Evolutionary conservation across 352 stramenopile species (phyloP), one percentile per base, ranked within the genome.

Genomic region (Phytophthora pluvialis): DNA sequence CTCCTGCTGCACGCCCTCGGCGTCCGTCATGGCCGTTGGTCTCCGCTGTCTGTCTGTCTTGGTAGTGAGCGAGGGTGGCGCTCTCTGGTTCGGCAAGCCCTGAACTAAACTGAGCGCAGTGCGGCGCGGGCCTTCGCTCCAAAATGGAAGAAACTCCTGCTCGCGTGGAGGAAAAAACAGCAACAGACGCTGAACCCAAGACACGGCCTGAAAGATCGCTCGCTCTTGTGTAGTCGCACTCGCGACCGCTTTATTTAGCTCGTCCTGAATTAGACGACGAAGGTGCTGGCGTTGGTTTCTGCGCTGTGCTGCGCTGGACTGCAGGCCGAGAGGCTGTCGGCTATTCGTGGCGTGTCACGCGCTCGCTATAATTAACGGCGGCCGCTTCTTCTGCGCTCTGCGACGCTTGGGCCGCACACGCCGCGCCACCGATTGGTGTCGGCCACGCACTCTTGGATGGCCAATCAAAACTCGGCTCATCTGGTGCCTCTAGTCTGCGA

Each of bases 1-100:
- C 69, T 97, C 90, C 61, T 96, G 87, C 63, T 97, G 90, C 63
- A 97, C 88, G 46, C 82, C 81, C 58, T 96, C 86, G 11, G 84
- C 88, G 75, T 96, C 86, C 50, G 88, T 66, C 88, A 96, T 96
- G n/a, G 25, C 43, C 54, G 18, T 33, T 38, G 35, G 13, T 51
- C 54, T 58, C 39, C 53, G 62, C 33, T 46, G 21, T 45, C 9
- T 43, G 9, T 53, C 33, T 72, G 21, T 38, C 26, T 52, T 51
- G 36, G 49, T 64, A 55, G 29, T 64, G 51, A 56, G 52, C 25
- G 36, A n/a, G 9, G 50, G 31, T 28, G 36, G 16, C 32, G 18
- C 10, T 52, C 28, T 46, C 16, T 18, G 40, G 21, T 26, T 51
- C 16, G 44, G 13, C 18, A 12, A 12, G 53, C 38, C 47, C 13